Evolutionary conservation across 495 filamentous ascomycete genomes (phyloP).

Genomic region (Xylaria scruposa): DNA sequence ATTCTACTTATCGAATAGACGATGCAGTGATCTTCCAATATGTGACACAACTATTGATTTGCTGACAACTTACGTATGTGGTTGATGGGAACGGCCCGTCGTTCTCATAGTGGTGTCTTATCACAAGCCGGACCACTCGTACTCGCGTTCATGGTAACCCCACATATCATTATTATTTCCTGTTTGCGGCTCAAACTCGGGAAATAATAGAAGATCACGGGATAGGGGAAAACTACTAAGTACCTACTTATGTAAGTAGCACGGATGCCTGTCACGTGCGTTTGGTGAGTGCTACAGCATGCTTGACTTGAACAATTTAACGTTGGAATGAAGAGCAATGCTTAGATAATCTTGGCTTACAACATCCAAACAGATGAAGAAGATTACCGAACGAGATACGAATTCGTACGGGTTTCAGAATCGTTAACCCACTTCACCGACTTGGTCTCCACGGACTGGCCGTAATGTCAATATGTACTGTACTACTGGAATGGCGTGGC

Average conservation of each 20-base stretch:
- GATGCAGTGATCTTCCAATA: slow-evolving; percentile 8
- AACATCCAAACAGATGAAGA: neutral
- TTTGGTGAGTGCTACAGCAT: neutral
- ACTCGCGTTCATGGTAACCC: slow-evolving; percentile 5
- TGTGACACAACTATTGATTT: slow-evolving; percentile 6
- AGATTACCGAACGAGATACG: neutral
- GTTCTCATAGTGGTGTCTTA: neutral
- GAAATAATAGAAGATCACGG: slow-evolving; percentile 8
- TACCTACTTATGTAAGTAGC: neutral
- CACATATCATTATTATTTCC: neutral
- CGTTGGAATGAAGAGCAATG: neutral
- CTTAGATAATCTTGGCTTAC: too few relatives aligned
- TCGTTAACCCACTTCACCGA: neutral
- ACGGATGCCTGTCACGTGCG: neutral
- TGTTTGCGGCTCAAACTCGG: slow-evolving; percentile 1
- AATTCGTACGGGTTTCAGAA: slow-evolving; percentile 20
- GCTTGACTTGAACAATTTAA: neutral
- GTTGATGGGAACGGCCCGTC: neutral
- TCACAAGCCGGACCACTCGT: neutral
- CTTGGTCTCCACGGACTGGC: neutral
- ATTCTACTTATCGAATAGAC: neutral
- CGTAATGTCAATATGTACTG: neutral
- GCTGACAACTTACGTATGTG: neutral
- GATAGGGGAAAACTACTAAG: neutral
- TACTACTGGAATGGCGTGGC: neutral